These are phyloP conservation scores for Cutaneotrichosporon cutaneum DNA, from an alignment of 1,284 basidiomycete species.

Conservation along the genomic window DNA sequence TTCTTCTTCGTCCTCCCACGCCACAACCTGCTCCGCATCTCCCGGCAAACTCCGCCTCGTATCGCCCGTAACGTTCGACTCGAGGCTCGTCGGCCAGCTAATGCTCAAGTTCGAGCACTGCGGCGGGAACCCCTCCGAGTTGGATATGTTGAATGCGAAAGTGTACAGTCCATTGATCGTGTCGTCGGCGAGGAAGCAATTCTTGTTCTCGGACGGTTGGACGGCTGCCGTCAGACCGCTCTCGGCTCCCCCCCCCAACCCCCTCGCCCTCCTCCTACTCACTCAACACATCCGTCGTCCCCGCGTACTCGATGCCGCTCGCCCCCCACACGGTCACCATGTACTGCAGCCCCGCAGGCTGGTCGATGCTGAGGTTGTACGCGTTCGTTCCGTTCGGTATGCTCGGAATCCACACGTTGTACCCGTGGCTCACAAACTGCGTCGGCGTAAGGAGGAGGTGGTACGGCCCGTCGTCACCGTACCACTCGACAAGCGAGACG, in stretches of 20 bases:
- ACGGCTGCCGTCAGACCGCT: slow-evolving; percentile 31
- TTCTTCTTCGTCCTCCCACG: no score
- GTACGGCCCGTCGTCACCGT: slow-evolving; percentile 49
- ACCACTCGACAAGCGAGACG: slow-evolving; percentile 30
- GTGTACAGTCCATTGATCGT: slow-evolving; percentile 43
- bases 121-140: slow-evolving; percentile 34
- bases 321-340: slow-evolving; percentile 49
- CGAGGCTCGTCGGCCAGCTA: slow-evolving; percentile 47
- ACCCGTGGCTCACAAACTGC: slow-evolving; percentile 40
- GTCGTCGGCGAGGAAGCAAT: slow-evolving; percentile 41
- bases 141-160: slow-evolving; percentile 48
- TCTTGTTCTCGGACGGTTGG: slow-evolving; percentile 24
- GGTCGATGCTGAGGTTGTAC: slow-evolving; percentile 39
- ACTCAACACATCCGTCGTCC: slow-evolving; percentile 48
- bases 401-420: slow-evolving; percentile 48
- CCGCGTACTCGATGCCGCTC: slow-evolving; percentile 46
- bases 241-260: background rate
- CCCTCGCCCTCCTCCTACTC: slow-evolving; percentile 11
- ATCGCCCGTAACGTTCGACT: slow-evolving; percentile 16
- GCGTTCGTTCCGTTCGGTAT: slow-evolving; percentile 37
- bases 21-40: no score
- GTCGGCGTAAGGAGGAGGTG: slow-evolving; percentile 47
- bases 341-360: slow-evolving; percentile 42
- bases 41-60: background rate
- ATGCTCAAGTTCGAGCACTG: slow-evolving; percentile 49